phyloP scores from a whole-genome alignment of 805 yeast genomes.

The Debaryomyces castellii region DNA sequence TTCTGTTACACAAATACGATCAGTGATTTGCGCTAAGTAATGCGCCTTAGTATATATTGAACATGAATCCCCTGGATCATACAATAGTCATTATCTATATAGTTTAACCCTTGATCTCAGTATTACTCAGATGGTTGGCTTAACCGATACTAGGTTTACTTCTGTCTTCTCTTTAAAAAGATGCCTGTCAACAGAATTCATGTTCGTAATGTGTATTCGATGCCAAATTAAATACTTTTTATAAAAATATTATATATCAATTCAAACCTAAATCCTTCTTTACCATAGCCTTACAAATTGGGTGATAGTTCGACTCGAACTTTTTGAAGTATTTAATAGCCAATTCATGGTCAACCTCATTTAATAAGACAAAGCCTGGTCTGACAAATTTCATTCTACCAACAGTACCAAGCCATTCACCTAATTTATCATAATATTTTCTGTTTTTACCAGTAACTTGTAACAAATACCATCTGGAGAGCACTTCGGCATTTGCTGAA shows the following conservation, averaged over 20 bases:
- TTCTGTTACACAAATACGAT: not conserved
- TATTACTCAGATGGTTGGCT: too few species aligned
- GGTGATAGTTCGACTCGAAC: slow-evolving; percentile 67
- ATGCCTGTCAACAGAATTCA: not conserved
- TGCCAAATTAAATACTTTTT: not conserved
- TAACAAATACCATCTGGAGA: slow-evolving; percentile 73
- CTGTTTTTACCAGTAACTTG: slow-evolving; percentile 55
- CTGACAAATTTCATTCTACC: slow-evolving; percentile 95
- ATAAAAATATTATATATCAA: not conserved
- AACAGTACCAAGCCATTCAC: slow-evolving; percentile 85
- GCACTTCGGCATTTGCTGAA: slow-evolving; percentile 76
- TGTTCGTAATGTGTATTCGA: not conserved
- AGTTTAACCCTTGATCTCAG: too few species aligned
- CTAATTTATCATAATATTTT: slow-evolving; percentile 51
- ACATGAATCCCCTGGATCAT: too few species aligned
- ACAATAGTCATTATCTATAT: too few species aligned
- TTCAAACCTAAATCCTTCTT: slow-evolving; percentile 67
- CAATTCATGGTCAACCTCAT: slow-evolving; percentile 59
- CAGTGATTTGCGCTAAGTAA: not conserved
- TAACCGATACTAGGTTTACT: too few species aligned
- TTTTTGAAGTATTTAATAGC: slow-evolving; percentile 67
- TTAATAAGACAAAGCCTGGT: slow-evolving; percentile 73
- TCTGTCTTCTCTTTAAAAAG: too few species aligned
- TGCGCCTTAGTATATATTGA: not conserved
- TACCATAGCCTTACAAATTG: slow-evolving; percentile 82